Percentiles rank a stretch among this genome's conserved stretches.
Evolutionary conservation across 306 rosid species (phyloP).

Genomic region (Inga oerstediana): DNA sequence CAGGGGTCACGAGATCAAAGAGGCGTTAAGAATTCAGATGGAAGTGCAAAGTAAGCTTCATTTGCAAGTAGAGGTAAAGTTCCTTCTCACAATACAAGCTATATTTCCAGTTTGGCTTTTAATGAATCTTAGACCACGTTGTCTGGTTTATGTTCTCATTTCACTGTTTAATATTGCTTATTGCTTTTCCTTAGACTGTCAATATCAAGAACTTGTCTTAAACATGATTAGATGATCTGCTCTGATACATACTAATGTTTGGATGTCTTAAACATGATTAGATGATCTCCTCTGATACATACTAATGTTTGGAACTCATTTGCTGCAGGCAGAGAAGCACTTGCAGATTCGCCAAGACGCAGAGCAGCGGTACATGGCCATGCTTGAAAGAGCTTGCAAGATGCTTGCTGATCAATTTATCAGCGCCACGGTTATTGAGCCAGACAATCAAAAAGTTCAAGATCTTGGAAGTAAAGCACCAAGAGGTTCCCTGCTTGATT

Average conservation of each 20-base stretch:
- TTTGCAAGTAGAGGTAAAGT: conserved; percentile 87
- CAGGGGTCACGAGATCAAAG: conserved; percentile 97
- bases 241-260: conserved; percentile 37
- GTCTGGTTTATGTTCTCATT: neutral
- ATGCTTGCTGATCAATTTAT: conserved; percentile 92
- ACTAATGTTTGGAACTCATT: conserved; percentile 36
- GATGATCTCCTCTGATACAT: conserved; percentile 26
- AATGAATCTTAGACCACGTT: conserved; percentile 13
- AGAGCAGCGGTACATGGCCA: conserved; percentile 78
- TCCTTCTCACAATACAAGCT: conserved; percentile 13
- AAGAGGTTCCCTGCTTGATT: conserved; percentile 52
- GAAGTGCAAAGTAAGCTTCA: conserved; percentile 95
- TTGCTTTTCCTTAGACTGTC: neutral
- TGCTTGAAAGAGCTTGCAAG: conserved; percentile 97
- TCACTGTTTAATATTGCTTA: neutral
- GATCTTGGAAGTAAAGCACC: conserved; percentile 53
- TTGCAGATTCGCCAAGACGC: conserved; percentile 95
- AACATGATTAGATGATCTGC: conserved; percentile 1
- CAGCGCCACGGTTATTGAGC: conserved; percentile 53
- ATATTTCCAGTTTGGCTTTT: conserved; percentile 25
- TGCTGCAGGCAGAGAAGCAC: conserved; percentile 93
- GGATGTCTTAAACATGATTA: conserved; percentile 2
- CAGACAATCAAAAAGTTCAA: conserved; percentile 58
- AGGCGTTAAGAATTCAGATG: conserved; percentile 93
- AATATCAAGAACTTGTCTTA: neutral